These are phyloP conservation scores for Ustilago curta DNA, from an alignment of 1,284 basidiomycete genomes.

Conservation along the genomic window DNA sequence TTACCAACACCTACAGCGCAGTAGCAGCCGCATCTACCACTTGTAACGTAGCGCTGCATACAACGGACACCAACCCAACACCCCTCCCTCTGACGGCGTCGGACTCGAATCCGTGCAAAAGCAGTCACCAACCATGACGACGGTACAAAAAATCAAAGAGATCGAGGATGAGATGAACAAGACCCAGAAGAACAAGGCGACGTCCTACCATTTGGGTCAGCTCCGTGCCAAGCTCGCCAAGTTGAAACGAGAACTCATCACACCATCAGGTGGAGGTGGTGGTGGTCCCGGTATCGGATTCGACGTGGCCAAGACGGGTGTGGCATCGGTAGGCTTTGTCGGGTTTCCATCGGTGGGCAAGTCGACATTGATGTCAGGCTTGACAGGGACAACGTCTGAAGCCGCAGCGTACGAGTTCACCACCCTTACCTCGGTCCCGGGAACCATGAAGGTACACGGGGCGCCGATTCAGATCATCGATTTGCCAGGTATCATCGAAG, in stretches of 20 bases:
- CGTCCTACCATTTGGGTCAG: slow-evolving; percentile 87
- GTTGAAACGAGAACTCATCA: slow-evolving; percentile 91
- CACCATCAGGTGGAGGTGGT: slow-evolving; percentile 82
- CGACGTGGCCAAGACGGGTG: slow-evolving; percentile 96
- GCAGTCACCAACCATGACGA: slow-evolving; percentile 43
- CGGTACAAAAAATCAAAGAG: slow-evolving; percentile 67
- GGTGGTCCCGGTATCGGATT: slow-evolving; percentile 77
- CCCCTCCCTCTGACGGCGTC: slow-evolving; percentile 10
- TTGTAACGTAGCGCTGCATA: too few species aligned
- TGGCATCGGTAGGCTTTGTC: slow-evolving; percentile 83
- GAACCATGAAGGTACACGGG: slow-evolving; percentile 88
- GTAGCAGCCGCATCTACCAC: background rate
- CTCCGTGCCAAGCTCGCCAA: slow-evolving; percentile 99
- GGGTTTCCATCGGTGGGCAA: slow-evolving; percentile 73
- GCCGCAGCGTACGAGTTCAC: slow-evolving; percentile 99
- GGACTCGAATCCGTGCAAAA: slow-evolving; percentile 37
- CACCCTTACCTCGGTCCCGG: slow-evolving; percentile 80
- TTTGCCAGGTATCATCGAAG: slow-evolving; percentile 95
- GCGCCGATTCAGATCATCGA: slow-evolving; percentile 81
- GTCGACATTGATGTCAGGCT: slow-evolving; percentile 93
- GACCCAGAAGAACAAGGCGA: slow-evolving; percentile 93
- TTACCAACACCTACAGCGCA: background rate
- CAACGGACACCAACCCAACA: background rate
- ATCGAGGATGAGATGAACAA: slow-evolving; percentile 69
- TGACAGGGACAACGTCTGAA: slow-evolving; percentile 97